phyloP scores from a whole-genome alignment of 2,329 filamentous ascomycete species.

The Colletotrichum coccodes region DNA sequence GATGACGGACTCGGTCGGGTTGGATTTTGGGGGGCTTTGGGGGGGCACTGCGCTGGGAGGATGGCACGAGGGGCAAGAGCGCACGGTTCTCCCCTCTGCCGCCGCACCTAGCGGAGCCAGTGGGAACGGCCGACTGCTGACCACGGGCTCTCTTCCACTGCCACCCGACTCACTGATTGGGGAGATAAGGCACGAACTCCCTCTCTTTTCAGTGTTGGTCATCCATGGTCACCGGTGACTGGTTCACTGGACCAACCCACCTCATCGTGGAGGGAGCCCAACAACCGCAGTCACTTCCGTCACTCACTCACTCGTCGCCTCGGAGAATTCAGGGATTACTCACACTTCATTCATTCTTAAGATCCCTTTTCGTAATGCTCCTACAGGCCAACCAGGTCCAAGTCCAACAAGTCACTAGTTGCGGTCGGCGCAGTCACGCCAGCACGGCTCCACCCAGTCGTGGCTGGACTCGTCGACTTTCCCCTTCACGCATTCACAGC shows the following conservation, averaged over 20 bases:
- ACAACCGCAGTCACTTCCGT: background rate
- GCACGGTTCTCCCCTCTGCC: background rate
- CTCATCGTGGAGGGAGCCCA: background rate
- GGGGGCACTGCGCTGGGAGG: background rate
- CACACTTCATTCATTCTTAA: slow-evolving; percentile 5
- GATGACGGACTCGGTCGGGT: slow-evolving; percentile 31
- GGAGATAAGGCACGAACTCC: slow-evolving; percentile 2
- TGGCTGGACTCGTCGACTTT: slow-evolving; percentile 11
- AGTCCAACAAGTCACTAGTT: slow-evolving; percentile 1
- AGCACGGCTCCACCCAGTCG: slow-evolving; percentile 22
- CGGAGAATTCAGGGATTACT: too few relatives aligned
- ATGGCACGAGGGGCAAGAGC: background rate
- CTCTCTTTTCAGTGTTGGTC: background rate
- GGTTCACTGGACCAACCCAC: background rate
- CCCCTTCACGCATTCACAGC: background rate
- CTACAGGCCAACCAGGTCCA: background rate
- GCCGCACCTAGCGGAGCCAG: slow-evolving; percentile 13
- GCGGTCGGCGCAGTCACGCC: background rate
- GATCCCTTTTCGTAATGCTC: background rate
- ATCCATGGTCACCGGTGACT: too few relatives aligned
- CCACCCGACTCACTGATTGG: background rate
- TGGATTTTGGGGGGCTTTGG: background rate
- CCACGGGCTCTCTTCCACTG: background rate
- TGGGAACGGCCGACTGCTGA: background rate
- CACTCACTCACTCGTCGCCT: background rate